Conservation (phyloP, 148 eudicot species). For the Linanthus parryae region DNA sequence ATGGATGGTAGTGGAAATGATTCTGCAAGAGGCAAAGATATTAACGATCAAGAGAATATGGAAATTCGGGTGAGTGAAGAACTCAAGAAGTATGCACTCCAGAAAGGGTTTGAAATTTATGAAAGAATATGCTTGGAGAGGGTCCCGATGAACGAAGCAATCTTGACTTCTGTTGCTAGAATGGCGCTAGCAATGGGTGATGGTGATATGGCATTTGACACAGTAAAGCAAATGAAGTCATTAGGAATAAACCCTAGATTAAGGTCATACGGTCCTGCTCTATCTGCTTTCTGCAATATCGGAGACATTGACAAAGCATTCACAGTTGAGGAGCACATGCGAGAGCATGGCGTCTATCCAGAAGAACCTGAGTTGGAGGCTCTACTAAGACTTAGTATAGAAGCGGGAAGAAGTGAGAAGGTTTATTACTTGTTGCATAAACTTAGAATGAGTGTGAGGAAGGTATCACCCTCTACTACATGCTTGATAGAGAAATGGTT, state of each 20-base stretch:
- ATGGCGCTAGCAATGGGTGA: conserved; percentile 77
- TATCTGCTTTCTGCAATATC: conserved; percentile 47
- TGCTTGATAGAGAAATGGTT: conserved; percentile 73
- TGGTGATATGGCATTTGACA: conserved; percentile 84
- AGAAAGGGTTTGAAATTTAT: conserved; percentile 71
- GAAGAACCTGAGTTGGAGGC: conserved; percentile 85
- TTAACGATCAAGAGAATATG: conserved; percentile 14
- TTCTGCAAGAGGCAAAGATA: conserved; percentile 26
- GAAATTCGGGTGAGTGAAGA: conserved; percentile 57
- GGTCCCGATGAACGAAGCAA: conserved; percentile 78
- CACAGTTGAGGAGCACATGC: conserved; percentile 72
- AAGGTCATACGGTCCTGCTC: conserved; percentile 81
- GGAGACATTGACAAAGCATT: conserved; percentile 74
- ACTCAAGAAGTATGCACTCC: conserved; percentile 50
- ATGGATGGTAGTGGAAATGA: conserved; percentile 3
- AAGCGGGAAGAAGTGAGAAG: conserved; percentile 53
- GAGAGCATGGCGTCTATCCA: conserved; percentile 66
- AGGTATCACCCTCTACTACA: conserved; percentile 51
- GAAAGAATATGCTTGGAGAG: conserved; percentile 52
- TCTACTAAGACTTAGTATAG: conserved; percentile 61
- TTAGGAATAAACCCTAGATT: conserved; percentile 67
- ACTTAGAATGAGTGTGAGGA: conserved; percentile 54
- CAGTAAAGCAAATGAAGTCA: conserved; percentile 68
- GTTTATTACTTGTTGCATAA: conserved; percentile 82
- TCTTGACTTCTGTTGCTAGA: conserved; percentile 80